Percentiles rank a stretch among this genome's conserved stretches.
Evolutionary conservation across 208 protist genomes (phyloP).

Genomic region (Leishmania turanica): DNA sequence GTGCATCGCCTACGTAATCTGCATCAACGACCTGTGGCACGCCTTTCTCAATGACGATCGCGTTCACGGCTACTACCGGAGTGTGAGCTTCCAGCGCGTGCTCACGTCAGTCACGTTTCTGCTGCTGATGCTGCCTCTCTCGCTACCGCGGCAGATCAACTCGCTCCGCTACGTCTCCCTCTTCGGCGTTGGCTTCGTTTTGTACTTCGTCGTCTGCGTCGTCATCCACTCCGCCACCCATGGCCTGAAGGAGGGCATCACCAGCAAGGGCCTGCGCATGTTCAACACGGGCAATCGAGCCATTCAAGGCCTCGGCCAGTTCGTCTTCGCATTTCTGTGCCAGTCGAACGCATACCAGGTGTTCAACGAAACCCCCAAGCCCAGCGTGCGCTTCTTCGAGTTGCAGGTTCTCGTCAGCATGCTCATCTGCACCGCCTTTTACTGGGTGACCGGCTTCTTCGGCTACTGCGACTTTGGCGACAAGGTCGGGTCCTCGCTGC

Average conservation of each 20-base stretch:
- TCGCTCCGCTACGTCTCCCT: constrained; percentile 78
- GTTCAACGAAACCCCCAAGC: constrained; percentile 52
- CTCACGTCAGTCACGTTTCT: constrained; percentile 56
- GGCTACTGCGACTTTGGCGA: constrained; percentile 72
- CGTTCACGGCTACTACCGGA: constrained; percentile 37
- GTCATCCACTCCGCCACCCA: constrained; percentile 49
- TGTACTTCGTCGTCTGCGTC: constrained; percentile 73
- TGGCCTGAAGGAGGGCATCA: constrained; percentile 32
- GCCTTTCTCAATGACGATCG: constrained; percentile 50
- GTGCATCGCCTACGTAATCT: constrained; percentile 80
- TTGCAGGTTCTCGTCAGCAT: constrained; percentile 54
- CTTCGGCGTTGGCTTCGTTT: constrained; percentile 60
- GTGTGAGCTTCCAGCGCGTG: constrained; percentile 32
- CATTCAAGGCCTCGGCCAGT: constrained; percentile 52
- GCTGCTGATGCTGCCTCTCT: constrained; percentile 74
- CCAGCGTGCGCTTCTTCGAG: constrained; percentile 46
- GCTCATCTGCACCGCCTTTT: constrained; percentile 68
- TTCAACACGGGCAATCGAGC: constrained; percentile 40
- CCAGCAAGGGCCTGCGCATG: constrained; percentile 25
- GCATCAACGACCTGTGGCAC: constrained; percentile 48
- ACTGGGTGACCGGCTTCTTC: constrained; percentile 76
- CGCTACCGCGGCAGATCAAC: constrained; percentile 73
- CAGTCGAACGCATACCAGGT: constrained; percentile 72
- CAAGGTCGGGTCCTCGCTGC: constrained; percentile 44
- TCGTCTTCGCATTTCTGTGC: constrained; percentile 72